Conservation (phyloP, 2,329 filamentous ascomycete species). For the Calonectria pauciramosa region DNA sequence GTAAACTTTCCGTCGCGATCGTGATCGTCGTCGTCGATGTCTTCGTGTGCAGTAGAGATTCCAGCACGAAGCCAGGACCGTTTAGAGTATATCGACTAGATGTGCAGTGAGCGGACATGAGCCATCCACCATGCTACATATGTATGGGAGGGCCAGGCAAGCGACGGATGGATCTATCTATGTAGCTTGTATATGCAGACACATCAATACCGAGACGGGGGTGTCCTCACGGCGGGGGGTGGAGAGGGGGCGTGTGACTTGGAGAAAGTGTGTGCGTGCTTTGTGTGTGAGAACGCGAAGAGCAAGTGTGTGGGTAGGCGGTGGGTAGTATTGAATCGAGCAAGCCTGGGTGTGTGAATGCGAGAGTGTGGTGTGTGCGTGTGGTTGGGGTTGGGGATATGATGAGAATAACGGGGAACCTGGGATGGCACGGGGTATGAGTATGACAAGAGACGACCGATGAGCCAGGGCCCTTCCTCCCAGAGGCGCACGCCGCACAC, state of each 20-base stretch:
- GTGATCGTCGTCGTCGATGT: conserved; percentile 8
- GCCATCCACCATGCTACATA: conserved; percentile 44
- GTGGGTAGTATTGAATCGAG: conserved; percentile 42
- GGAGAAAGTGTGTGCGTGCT: conserved; percentile 10
- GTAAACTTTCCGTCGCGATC: not conserved
- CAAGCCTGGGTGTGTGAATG: conserved; percentile 33
- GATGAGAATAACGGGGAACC: conserved; percentile 40
- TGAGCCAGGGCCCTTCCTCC: conserved; percentile 28
- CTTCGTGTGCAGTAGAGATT: conserved; percentile 16
- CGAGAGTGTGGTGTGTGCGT: conserved; percentile 29
- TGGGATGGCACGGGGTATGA: conserved; percentile 34
- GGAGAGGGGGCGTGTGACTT: conserved; percentile 21
- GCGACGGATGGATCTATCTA: conserved; percentile 38
- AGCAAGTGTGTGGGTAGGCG: conserved; percentile 37
- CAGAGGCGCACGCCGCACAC: conserved; percentile 29
- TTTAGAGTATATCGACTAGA: conserved; percentile 41
- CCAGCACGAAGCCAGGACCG: conserved; percentile 43
- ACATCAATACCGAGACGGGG: conserved; percentile 46
- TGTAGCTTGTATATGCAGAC: conserved; percentile 41
- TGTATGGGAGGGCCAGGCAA: conserved; percentile 43
- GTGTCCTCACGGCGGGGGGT: conserved; percentile 30
- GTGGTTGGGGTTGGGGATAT: conserved; percentile 32
- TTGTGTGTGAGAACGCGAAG: conserved; percentile 16
- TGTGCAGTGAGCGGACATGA: conserved; percentile 38
- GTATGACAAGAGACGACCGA: conserved; percentile 42